Conservation (phyloP, 2,329 filamentous ascomycete species). For the Penicillium sp. region DNA sequence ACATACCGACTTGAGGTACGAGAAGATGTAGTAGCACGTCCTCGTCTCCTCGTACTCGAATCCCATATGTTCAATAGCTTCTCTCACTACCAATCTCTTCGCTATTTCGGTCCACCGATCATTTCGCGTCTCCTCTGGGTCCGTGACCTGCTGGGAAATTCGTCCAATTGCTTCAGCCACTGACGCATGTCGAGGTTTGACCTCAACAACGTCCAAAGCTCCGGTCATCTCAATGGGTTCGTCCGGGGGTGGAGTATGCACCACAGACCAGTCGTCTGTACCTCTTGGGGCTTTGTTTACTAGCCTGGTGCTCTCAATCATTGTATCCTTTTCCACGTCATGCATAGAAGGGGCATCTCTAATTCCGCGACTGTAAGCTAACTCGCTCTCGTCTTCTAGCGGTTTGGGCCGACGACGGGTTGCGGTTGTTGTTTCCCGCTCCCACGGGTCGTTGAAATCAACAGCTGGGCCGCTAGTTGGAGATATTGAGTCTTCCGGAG, state of each 20-base stretch:
- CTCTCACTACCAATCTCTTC: slow-evolving; percentile 80
- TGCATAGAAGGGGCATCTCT: slow-evolving; percentile 1
- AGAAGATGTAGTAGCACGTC: slow-evolving; percentile 86
- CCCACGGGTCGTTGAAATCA: slow-evolving; percentile 19
- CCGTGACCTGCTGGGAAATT: slow-evolving; percentile 46
- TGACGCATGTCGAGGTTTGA: slow-evolving; percentile 14
- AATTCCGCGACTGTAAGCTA: background rate
- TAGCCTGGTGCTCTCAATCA: background rate
- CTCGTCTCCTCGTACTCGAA: slow-evolving; percentile 92
- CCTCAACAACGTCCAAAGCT: slow-evolving; percentile 19
- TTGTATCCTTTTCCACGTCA: slow-evolving; percentile 5
- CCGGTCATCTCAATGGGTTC: slow-evolving; percentile 21
- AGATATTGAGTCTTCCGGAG: slow-evolving; percentile 29
- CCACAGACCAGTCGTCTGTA: slow-evolving; percentile 73
- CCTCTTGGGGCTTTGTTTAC: slow-evolving; percentile 53
- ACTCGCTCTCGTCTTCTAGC: slow-evolving; percentile 2
- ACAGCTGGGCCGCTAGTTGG: slow-evolving; percentile 31
- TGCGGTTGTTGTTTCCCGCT: background rate
- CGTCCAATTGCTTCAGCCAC: slow-evolving; percentile 56
- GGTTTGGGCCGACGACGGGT: slow-evolving; percentile 3
- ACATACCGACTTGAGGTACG: slow-evolving; percentile 84
- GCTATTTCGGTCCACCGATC: slow-evolving; percentile 97
- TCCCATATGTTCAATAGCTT: slow-evolving; percentile 79
- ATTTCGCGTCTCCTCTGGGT: slow-evolving; percentile 41
- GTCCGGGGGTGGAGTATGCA: slow-evolving; percentile 64